A percentile compares a stretch with the other conserved stretches of the same genome.
Evolutionary conservation across 2,329 filamentous ascomycete genomes (phyloP).

Genomic region (Fusarium dlaminii): DNA sequence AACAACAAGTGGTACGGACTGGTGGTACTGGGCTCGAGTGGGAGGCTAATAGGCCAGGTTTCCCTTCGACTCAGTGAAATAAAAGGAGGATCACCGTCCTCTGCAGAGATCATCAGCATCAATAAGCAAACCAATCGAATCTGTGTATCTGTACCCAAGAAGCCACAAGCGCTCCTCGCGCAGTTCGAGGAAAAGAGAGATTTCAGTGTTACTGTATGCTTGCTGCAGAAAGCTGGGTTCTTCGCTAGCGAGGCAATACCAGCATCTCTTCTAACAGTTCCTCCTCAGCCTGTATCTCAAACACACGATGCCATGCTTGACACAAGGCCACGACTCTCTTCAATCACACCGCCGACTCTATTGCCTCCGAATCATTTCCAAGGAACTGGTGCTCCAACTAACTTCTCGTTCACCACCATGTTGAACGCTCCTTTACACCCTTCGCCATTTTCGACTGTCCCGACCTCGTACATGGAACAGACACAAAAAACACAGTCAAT

Average conservation of each 20-base stretch:
- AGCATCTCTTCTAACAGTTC: background rate
- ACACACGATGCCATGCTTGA: background rate
- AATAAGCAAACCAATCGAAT: constrained; percentile 35
- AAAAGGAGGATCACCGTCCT: constrained; percentile 3
- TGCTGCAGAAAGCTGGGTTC: constrained; percentile 47
- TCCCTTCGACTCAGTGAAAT: constrained; percentile 45
- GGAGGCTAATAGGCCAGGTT: constrained; percentile 35
- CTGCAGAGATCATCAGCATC: constrained; percentile 34
- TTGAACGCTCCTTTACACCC: constrained; percentile 11
- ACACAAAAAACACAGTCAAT: constrained; percentile 25
- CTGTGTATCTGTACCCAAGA: constrained; percentile 39
- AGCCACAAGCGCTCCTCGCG: constrained; percentile 38
- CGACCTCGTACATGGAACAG: background rate
- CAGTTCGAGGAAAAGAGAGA: constrained; percentile 47
- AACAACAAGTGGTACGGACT: constrained; percentile 39
- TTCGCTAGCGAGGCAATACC: constrained; percentile 31
- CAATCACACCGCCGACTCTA: constrained; percentile 31
- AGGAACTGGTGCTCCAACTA: background rate
- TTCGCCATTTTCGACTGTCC: background rate
- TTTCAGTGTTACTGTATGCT: constrained; percentile 45
- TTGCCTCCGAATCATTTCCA: background rate
- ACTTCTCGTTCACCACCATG: constrained; percentile 24
- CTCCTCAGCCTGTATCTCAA: background rate
- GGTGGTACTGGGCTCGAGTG: background rate
- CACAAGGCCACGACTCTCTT: constrained; percentile 40